Evolutionary conservation across 148 eudicot genomes (phyloP), one percentile per base, ranked within the genome.

Genomic region (Limonium bicolor): DNA sequence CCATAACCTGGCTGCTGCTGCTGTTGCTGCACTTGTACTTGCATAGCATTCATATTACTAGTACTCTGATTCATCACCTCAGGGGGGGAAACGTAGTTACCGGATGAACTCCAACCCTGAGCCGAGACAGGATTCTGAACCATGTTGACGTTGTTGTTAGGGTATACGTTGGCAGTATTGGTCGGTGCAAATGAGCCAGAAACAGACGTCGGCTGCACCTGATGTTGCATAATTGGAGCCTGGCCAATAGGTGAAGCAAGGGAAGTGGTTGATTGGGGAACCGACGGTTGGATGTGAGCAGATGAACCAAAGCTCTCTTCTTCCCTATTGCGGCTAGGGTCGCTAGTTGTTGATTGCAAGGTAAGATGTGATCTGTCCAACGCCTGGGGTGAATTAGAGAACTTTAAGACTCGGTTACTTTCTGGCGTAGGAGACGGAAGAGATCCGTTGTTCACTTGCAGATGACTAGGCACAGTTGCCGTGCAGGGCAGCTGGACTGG

Each of bases 31-130:
- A 23, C 29, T 58, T 57, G 56, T 39, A 32, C 28, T 41, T 43
- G 39, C 37, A 13, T 31, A 46, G 35, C 12, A 14, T 28, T 11
- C 20, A 19, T 39, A 25, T 7, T 8, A 14, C 10, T 8, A 20
- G 43, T 25, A 39, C 50, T 63, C n/a, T 43, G 17, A 26, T 30
- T 63, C 19, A 35, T 34, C 9, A 53, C 10, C 23, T 60, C 51
- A 21, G 68, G 56, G 48, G 62, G 67, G 8, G 68, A 33, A 16
- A 58, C 73, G 6, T 41, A 11, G 55, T 13, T 14, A 43, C 63
- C 46, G 50, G 79, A 21, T 36, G n/a, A n/a, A n/a, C 20, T 55
- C 88, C 76, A 64, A 37, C 69, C 70, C 20, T 71, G 80, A 60
- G 64, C 33, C 27, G 33, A 52, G 12, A 54, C 39, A 51, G 62